Evolutionary conservation across 106 monocot genomes (phyloP).

Genomic region (Platanthera zijinensis): DNA sequence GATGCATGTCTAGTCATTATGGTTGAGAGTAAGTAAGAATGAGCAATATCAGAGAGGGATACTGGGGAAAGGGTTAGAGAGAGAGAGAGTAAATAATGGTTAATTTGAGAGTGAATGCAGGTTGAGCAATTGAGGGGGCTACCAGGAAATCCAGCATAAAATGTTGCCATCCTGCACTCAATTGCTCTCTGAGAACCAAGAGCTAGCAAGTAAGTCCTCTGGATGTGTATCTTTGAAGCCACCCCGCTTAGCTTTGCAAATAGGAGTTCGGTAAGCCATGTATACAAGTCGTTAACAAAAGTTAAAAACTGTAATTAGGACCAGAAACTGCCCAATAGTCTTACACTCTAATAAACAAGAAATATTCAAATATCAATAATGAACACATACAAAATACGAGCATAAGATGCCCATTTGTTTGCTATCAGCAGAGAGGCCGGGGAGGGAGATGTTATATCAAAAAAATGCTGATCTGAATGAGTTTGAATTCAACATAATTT

Average conservation of each 20-base stretch:
- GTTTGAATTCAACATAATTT: no score
- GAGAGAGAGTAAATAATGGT: neutral
- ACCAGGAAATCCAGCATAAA: slow-evolving; percentile 82
- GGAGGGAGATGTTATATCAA: neutral
- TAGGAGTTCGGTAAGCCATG: slow-evolving; percentile 75
- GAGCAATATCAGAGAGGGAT: neutral
- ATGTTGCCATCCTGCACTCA: slow-evolving; percentile 67
- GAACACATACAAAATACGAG: neutral
- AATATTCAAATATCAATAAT: neutral
- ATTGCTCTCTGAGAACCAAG: slow-evolving; percentile 58
- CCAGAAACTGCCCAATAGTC: neutral
- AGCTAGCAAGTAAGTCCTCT: slow-evolving; percentile 63
- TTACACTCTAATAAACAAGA: neutral
- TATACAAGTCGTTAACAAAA: neutral
- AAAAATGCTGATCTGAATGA: neutral
- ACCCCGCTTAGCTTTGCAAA: slow-evolving; percentile 76
- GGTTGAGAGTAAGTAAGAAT: neutral
- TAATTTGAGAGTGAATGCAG: neutral
- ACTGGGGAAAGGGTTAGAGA: neutral
- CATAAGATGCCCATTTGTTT: neutral
- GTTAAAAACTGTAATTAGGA: neutral
- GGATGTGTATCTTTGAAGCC: slow-evolving; percentile 82
- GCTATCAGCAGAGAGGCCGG: neutral
- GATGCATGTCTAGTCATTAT: neutral
- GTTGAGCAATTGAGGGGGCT: neutral